A percentile compares a stretch with the other conserved stretches of the same genome.
These are phyloP conservation scores for Aspergillus cejpii DNA, from an alignment of 2,329 filamentous ascomycete genomes.

Conservation along the genomic window DNA sequence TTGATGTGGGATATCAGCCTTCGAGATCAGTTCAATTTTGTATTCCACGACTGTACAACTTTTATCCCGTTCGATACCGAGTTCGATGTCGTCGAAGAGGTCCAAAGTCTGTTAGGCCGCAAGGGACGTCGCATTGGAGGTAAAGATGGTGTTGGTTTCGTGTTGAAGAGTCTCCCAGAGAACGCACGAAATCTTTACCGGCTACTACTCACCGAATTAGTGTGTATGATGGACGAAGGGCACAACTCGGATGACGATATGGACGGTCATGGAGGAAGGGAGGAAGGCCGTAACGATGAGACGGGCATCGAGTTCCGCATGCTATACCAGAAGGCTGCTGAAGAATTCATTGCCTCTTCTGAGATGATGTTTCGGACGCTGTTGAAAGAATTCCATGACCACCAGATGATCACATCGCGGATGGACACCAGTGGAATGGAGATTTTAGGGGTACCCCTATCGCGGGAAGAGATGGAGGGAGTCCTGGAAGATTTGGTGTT, in stretches of 20 bases:
- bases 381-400: conserved; percentile 95
- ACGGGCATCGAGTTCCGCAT: conserved; percentile 80
- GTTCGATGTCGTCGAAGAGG: conserved; percentile 79
- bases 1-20: conserved; percentile 83
- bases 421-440: conserved; percentile 84
- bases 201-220: conserved; percentile 74
- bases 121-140: conserved; percentile 74
- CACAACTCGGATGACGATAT: conserved; percentile 47
- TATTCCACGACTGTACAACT: conserved; percentile 92
- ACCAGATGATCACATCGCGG: conserved; percentile 89
- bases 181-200: conserved; percentile 85
- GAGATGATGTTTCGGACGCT: conserved; percentile 93
- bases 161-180: conserved; percentile 81
- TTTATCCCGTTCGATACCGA: conserved; percentile 69
- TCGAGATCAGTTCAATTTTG: conserved; percentile 74
- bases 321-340: conserved; percentile 89
- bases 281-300: conserved; percentile 28
- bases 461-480: conserved; percentile 78
- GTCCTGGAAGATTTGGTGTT: conserved; percentile 69
- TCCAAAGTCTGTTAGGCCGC: conserved; percentile 77
- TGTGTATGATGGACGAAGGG: conserved; percentile 58
- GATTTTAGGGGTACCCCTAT: conserved; percentile 74
- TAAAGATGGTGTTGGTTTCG: conserved; percentile 84
- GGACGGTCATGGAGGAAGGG: conserved; percentile 32
- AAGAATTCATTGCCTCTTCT: conserved; percentile 94